phyloP scores from a whole-genome alignment of 2,329 filamentous ascomycete genomes.

The Venturia nashicola region DNA sequence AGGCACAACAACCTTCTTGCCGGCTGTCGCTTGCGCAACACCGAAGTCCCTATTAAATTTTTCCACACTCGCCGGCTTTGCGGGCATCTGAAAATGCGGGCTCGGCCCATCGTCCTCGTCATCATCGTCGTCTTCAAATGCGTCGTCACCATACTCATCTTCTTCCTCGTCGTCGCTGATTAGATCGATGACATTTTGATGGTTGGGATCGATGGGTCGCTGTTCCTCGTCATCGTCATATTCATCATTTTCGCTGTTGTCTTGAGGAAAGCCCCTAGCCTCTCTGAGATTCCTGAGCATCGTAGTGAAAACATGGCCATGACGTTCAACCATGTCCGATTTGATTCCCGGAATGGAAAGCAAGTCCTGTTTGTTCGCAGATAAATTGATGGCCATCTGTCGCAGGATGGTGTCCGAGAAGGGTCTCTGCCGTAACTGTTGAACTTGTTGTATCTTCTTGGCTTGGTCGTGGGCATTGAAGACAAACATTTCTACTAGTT shows the following conservation, averaged over 20 bases:
- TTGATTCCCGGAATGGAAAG: conserved; percentile 50
- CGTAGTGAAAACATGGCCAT: conserved; percentile 49
- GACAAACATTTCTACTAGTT: conserved; percentile 54
- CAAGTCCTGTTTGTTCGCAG: conserved; percentile 50
- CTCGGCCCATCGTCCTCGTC: background rate
- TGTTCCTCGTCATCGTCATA: conserved; percentile 13
- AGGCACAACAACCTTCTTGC: background rate
- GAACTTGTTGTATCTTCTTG: conserved; percentile 48
- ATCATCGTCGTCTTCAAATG: background rate
- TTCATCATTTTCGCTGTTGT: conserved; percentile 30
- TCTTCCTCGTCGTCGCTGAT: conserved; percentile 14
- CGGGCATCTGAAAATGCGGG: background rate
- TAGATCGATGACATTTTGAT: background rate
- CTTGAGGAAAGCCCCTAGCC: conserved; percentile 15
- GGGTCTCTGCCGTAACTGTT: conserved; percentile 41
- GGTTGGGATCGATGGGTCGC: conserved; percentile 1
- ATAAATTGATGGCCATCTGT: conserved; percentile 62
- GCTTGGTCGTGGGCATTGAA: conserved; percentile 47
- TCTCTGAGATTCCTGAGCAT: conserved; percentile 36
- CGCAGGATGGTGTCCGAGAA: conserved; percentile 61
- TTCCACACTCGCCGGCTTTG: background rate
- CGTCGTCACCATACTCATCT: background rate
- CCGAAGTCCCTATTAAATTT: conserved; percentile 3
- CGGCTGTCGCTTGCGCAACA: background rate
- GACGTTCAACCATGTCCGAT: conserved; percentile 45